Evolutionary conservation across 78 protist species (phyloP).

Genomic region (Bodo saltans): DNA sequence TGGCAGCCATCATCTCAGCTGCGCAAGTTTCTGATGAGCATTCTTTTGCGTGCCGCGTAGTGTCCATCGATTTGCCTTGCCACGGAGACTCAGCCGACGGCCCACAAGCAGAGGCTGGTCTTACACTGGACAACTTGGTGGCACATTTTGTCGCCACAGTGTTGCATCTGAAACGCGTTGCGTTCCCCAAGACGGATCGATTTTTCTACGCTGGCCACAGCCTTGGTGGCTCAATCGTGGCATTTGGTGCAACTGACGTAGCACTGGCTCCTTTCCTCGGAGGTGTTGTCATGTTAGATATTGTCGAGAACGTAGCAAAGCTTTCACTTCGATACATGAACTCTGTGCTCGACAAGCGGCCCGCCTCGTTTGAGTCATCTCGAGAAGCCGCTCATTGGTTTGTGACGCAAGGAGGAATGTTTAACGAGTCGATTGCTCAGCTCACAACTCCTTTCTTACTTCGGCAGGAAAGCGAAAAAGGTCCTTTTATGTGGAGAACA

Average conservation of each 20-base stretch:
- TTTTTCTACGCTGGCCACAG: slow-evolving; percentile 21
- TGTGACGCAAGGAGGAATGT: neutral
- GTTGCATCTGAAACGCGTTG: too few species aligned
- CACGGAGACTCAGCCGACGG: too few species aligned
- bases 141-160: too few species aligned
- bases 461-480: neutral
- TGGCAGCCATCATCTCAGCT: too few species aligned
- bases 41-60: too few species aligned
- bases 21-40: too few species aligned
- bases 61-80: too few species aligned
- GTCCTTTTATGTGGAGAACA: slow-evolving; percentile 59
- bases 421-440: slow-evolving; percentile 53
- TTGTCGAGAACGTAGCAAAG: slow-evolving; percentile 80
- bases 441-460: slow-evolving; percentile 63
- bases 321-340: slow-evolving; percentile 56
- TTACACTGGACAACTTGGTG: too few species aligned
- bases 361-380: slow-evolving; percentile 48
- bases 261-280: neutral
- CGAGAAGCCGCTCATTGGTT: slow-evolving; percentile 69
- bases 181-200: too few species aligned
- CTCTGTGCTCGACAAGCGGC: slow-evolving; percentile 52
- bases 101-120: too few species aligned
- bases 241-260: neutral
- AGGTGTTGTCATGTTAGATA: slow-evolving; percentile 68
- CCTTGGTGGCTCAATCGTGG: slow-evolving; percentile 43